Conservation (phyloP, 2,329 filamentous ascomycete genomes). For the Lomentospora prolificans region DNA sequence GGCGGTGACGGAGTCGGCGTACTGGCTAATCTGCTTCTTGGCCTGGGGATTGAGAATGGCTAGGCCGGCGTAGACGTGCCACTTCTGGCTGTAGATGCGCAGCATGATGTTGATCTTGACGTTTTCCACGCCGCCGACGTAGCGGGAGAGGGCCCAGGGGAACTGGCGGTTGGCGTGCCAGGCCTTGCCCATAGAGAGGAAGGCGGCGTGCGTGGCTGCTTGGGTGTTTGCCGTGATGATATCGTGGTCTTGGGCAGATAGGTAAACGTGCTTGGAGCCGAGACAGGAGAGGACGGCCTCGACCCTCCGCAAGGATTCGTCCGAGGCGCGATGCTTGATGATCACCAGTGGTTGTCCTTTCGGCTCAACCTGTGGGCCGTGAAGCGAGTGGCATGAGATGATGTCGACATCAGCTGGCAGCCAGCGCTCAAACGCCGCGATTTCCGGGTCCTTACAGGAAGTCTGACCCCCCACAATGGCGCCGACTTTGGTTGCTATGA, state of each 20-base stretch:
- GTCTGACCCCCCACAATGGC: conserved; percentile 97
- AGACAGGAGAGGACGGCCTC: conserved; percentile 75
- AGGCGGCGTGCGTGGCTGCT: conserved; percentile 94
- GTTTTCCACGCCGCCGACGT: conserved; percentile 95
- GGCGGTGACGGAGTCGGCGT: conserved; percentile 83
- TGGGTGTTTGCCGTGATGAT: conserved; percentile 97
- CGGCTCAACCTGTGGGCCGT: conserved; percentile 83
- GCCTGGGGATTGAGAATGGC: conserved; percentile 94
- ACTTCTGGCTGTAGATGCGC: conserved; percentile 96
- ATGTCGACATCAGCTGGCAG: conserved; percentile 85
- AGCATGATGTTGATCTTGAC: conserved; percentile 98
- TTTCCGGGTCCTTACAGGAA: conserved; percentile 95
- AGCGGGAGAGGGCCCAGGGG: conserved; percentile 92
- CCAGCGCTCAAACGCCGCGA: conserved; percentile 82
- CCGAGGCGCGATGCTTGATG: conserved; percentile 83
- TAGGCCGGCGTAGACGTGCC: conserved; percentile 97
- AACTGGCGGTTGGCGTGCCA: conserved; percentile 95
- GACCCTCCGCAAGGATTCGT: conserved; percentile 67
- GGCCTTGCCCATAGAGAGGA: conserved; percentile 93
- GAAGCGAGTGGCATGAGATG: conserved; percentile 90
- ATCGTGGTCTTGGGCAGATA: conserved; percentile 82
- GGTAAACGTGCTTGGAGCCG: conserved; percentile 74
- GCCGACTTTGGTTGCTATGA: conserved; percentile 77
- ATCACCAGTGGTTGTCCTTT: conserved; percentile 84
- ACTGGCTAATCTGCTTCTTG: conserved; percentile 86